Conservation (phyloP, 441 rosid species). For the Hura crepitans region DNA sequence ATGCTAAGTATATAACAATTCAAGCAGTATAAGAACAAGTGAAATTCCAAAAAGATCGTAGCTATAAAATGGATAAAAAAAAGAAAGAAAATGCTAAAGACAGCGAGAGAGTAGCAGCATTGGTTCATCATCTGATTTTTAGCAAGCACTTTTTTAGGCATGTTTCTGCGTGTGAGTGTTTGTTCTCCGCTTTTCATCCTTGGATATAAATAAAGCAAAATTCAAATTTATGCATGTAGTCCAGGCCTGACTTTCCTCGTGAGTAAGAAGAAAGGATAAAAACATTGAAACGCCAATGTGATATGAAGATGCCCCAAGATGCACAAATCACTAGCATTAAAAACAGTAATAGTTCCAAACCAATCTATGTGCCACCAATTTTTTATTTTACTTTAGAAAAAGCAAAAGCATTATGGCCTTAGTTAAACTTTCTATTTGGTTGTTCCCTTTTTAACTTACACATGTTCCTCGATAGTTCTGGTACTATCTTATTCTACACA, state of each 20-base stretch:
- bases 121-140: no score
- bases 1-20: no score
- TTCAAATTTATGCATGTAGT: not conserved
- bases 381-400: not conserved
- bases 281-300: not conserved
- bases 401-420: not conserved
- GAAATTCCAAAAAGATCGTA: no score
- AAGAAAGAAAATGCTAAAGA: no score
- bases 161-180: no score
- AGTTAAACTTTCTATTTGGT: not conserved
- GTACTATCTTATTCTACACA: no score
- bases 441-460: not conserved
- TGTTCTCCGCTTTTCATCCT: no score
- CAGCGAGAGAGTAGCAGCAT: no score
- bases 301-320: not conserved
- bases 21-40: no score
- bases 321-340: not conserved
- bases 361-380: not conserved
- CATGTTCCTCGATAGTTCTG: not conserved
- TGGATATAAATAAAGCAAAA: no score
- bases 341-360: not conserved
- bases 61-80: no score
- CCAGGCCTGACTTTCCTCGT: not conserved
- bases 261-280: not conserved
- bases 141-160: no score